Conservation (phyloP, 2,329 filamentous ascomycete genomes). For the Verticillium dahliae region DNA sequence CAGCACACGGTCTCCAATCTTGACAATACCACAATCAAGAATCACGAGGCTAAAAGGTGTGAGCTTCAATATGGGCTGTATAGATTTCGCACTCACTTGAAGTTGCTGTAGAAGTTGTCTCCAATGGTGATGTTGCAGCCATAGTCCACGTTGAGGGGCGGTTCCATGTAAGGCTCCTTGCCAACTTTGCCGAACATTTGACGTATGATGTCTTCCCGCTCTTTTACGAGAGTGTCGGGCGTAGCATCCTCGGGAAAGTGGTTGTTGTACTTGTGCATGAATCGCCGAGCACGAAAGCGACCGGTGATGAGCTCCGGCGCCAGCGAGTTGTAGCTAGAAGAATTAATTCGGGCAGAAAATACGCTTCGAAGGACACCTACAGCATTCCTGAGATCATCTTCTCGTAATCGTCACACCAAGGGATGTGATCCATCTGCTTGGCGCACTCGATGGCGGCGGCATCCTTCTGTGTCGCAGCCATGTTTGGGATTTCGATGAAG, state of each 20-base stretch:
- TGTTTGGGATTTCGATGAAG: neutral
- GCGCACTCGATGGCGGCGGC: slow-evolving; percentile 34
- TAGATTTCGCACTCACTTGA: slow-evolving; percentile 27
- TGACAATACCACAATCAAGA: slow-evolving; percentile 65
- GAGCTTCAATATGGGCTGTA: neutral
- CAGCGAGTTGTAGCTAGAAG: slow-evolving; percentile 40
- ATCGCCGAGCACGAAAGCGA: slow-evolving; percentile 46
- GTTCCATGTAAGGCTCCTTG: slow-evolving; percentile 49
- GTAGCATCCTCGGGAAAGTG: slow-evolving; percentile 43
- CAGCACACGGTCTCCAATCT: slow-evolving; percentile 63
- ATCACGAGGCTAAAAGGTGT: slow-evolving; percentile 43
- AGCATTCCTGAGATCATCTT: slow-evolving; percentile 60
- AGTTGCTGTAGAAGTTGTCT: slow-evolving; percentile 57
- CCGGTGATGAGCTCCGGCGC: slow-evolving; percentile 40
- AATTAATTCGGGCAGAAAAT: neutral
- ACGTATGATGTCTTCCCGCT: slow-evolving; percentile 37
- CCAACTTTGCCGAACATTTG: slow-evolving; percentile 44
- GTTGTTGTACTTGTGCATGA: slow-evolving; percentile 53
- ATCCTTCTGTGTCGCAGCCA: slow-evolving; percentile 24
- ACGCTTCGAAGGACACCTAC: slow-evolving; percentile 24
- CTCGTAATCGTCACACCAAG: slow-evolving; percentile 55
- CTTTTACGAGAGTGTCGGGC: slow-evolving; percentile 26
- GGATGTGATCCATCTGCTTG: slow-evolving; percentile 40
- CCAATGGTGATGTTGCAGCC: slow-evolving; percentile 59
- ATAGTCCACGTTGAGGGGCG: slow-evolving; percentile 57